Conservation (phyloP, 768 basidiomycete genomes). For the Hygrocybe coccinea region DNA sequence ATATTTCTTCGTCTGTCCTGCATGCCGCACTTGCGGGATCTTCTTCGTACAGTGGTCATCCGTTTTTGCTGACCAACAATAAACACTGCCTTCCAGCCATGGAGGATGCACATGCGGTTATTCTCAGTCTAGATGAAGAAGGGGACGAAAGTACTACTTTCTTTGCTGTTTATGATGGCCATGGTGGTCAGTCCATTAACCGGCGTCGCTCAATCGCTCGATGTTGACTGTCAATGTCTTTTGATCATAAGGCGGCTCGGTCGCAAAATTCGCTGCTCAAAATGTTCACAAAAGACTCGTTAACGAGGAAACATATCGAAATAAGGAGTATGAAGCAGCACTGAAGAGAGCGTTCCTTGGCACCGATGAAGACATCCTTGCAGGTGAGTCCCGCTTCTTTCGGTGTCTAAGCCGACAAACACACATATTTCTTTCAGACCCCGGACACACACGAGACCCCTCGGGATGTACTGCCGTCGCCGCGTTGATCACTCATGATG, state of each 20-base stretch:
- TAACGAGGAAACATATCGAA: conserved; percentile 65
- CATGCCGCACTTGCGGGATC: neutral
- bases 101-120: conserved; percentile 89
- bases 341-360: conserved; percentile 87
- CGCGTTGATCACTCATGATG: conserved; percentile 72
- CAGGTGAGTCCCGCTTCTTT: conserved; percentile 46
- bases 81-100: conserved; percentile 57
- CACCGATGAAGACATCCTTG: conserved; percentile 90
- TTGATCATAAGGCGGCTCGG: conserved; percentile 57
- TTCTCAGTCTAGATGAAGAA: conserved; percentile 62
- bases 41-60: neutral
- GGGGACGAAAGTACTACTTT: conserved; percentile 59
- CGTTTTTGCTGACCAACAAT: neutral
- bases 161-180: conserved; percentile 97
- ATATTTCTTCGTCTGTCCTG: conserved; percentile 20
- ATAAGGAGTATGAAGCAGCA: conserved; percentile 66
- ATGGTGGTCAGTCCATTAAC: conserved; percentile 67
- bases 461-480: conserved; percentile 96
- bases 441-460: conserved; percentile 82
- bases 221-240: conserved; percentile 4
- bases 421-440: conserved; percentile 47
- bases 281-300: conserved; percentile 76
- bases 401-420: neutral
- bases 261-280: conserved; percentile 83
- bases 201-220: neutral